These are phyloP conservation scores for Epicoccum nigrum DNA, from an alignment of 2,329 filamentous ascomycete genomes.

Conservation along the genomic window DNA sequence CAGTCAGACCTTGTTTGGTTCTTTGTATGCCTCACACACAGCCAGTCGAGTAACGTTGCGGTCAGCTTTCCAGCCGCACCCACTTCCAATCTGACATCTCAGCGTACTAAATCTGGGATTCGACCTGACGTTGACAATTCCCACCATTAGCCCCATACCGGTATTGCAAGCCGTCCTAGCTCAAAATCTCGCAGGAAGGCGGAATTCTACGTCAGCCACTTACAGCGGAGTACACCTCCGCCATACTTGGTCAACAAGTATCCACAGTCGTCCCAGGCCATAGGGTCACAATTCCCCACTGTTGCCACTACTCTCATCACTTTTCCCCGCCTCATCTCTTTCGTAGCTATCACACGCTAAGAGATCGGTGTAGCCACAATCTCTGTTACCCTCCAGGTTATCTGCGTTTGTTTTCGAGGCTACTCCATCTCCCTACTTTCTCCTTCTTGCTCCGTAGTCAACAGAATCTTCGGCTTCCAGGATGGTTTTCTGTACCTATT, in stretches of 20 bases:
- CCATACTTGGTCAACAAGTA: conserved; percentile 13
- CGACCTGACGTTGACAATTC: conserved; percentile 31
- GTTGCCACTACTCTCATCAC: conserved; percentile 7
- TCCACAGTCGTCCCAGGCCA: conserved; percentile 20
- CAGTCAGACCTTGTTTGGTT: conserved; percentile 18
- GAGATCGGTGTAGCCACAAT: conserved; percentile 6
- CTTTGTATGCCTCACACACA: conserved; percentile 22
- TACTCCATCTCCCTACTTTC: conserved; percentile 11
- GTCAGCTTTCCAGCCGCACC: conserved; percentile 38
- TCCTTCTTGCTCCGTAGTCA: conserved; percentile 4
- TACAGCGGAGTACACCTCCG: conserved; percentile 18
- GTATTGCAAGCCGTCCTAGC: conserved; percentile 26
- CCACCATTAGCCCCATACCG: conserved; percentile 26
- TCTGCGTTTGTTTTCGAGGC: conserved; percentile 3
- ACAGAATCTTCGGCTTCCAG: conserved; percentile 20
- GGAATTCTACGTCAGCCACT: conserved; percentile 24
- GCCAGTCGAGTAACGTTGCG: conserved; percentile 26
- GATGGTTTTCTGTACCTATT: conserved; percentile 62
- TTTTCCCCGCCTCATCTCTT: conserved; percentile 21
- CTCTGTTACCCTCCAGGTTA: conserved; percentile 1
- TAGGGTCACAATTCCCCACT: conserved; percentile 16
- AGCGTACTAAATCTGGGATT: conserved; percentile 26
- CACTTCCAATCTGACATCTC: conserved; percentile 29
- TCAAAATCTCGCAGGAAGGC: conserved; percentile 20
- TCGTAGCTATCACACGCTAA: conserved; percentile 19